Evolutionary conservation across 2,329 filamentous ascomycete genomes (phyloP).

Genomic region (Penicillium sp.): DNA sequence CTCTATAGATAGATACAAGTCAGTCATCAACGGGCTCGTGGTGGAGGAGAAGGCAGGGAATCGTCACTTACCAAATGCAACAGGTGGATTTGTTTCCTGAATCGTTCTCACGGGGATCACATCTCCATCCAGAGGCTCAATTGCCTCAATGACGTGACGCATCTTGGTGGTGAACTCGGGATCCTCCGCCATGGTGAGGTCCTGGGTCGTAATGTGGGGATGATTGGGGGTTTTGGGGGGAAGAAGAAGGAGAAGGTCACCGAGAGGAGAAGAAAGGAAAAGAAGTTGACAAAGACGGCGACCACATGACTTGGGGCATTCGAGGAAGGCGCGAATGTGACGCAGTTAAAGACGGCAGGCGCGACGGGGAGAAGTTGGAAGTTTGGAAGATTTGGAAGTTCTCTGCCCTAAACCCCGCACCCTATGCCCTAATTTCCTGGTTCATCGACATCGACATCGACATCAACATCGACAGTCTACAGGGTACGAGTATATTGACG

Average conservation of each 20-base stretch:
- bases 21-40: not conserved
- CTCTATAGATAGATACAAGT: conserved; percentile 35
- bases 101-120: conserved; percentile 48
- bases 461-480: not conserved
- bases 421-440: conserved; percentile 22
- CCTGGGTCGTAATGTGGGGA: too few relatives aligned
- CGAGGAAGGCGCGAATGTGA: not conserved
- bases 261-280: too few relatives aligned
- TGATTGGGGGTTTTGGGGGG: too few relatives aligned
- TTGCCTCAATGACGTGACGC: conserved; percentile 19
- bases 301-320: not conserved
- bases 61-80: conserved; percentile 44
- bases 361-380: not conserved
- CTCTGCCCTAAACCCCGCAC: conserved; percentile 22
- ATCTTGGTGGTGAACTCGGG: too few relatives aligned
- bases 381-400: conserved; percentile 12
- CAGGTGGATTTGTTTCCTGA: conserved; percentile 45
- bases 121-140: conserved; percentile 38
- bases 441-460: not conserved
- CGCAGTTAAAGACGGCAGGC: not conserved
- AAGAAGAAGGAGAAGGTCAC: too few relatives aligned
- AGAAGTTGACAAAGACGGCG: not conserved
- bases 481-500: not conserved
- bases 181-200: too few relatives aligned
- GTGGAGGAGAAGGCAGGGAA: not conserved